phyloP scores from a whole-genome alignment of 345 rosid species.

The Erucastrum elatum region DNA sequence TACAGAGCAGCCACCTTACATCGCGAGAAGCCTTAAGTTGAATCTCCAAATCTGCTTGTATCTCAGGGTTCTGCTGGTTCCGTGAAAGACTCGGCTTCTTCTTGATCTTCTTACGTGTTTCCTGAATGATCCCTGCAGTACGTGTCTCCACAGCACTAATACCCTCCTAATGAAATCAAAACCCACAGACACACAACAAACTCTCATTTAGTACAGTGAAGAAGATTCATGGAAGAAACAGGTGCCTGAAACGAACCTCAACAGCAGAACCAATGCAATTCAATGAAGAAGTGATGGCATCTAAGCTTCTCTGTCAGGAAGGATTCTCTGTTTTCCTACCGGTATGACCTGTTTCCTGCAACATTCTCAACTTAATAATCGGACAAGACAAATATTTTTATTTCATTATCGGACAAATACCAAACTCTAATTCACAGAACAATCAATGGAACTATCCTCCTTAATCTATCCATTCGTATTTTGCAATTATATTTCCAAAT shows the following conservation, averaged over 20 bases:
- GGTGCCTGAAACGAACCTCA: constrained; percentile 54
- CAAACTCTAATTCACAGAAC: no score
- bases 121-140: constrained; percentile 79
- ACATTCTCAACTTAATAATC: constrained; percentile 18
- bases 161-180: constrained; percentile 64
- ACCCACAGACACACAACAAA: not conserved
- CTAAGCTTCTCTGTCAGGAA: constrained; percentile 64
- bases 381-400: no score
- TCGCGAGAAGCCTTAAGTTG: constrained; percentile 94
- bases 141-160: constrained; percentile 73
- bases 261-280: constrained; percentile 75
- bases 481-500: no score
- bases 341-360: constrained; percentile 26
- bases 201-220: not conserved
- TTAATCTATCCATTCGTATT: no score
- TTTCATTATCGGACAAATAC: no score
- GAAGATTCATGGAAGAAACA: no score
- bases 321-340: constrained; percentile 53
- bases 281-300: constrained; percentile 67
- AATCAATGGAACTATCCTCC: no score
- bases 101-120: constrained; percentile 75
- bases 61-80: constrained; percentile 44
- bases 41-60: constrained; percentile 72
- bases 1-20: constrained; percentile 92
- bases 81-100: constrained; percentile 44